phyloP scores from a whole-genome alignment of 768 basidiomycete species.

The Hypholoma fasciculare region DNA sequence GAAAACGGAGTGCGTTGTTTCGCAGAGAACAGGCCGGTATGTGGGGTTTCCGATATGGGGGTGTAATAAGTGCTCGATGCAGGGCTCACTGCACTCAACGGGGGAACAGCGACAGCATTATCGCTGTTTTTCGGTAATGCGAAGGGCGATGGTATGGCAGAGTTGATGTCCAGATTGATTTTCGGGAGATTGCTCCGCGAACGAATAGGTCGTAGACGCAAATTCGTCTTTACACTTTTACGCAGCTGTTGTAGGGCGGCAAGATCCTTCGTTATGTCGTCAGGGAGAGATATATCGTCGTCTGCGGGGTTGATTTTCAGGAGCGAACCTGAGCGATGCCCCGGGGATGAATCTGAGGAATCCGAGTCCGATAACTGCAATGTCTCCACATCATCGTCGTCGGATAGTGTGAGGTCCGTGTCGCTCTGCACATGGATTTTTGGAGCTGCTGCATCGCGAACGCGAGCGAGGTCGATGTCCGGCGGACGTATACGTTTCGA shows the following conservation, averaged over 20 bases:
- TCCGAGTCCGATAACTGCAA: conserved; percentile 41
- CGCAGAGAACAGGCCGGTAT: conserved; percentile 25
- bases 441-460: conserved; percentile 31
- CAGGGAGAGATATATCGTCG: conserved; percentile 37
- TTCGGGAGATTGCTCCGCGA: conserved; percentile 55
- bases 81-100: conserved; percentile 45
- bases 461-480: conserved; percentile 26
- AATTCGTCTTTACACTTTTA: conserved; percentile 71
- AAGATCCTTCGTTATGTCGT: conserved; percentile 69
- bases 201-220: conserved; percentile 75
- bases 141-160: conserved; percentile 6
- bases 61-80: conserved; percentile 48
- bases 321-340: conserved; percentile 30
- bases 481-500: not conserved
- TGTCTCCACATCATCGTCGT: conserved; percentile 37
- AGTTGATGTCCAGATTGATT: conserved; percentile 27
- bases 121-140: conserved; percentile 7
- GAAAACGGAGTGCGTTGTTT: conserved; percentile 7
- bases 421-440: conserved; percentile 37
- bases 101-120: not conserved
- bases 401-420: conserved; percentile 24
- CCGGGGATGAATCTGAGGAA: conserved; percentile 30
- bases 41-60: conserved; percentile 29
- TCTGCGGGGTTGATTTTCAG: conserved; percentile 21
- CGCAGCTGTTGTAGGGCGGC: conserved; percentile 69